Percentiles rank a stretch among this genome's conserved stretches.
These are phyloP conservation scores for Trypanosoma caninum DNA, from an alignment of 208 protist species.

Conservation along the genomic window DNA sequence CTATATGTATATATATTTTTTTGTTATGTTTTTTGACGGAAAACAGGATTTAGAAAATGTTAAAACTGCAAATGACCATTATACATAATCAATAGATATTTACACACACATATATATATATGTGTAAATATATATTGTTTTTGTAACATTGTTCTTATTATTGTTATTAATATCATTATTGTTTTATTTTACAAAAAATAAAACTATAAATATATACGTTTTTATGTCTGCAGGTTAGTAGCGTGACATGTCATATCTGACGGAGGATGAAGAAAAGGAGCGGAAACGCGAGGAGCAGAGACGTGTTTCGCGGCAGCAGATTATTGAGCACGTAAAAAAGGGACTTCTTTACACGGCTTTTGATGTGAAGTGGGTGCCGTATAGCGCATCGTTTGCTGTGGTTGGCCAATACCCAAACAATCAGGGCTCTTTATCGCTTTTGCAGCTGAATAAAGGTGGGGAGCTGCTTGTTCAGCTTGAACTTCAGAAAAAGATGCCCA, in stretches of 20 bases:
- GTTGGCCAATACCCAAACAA: constrained; percentile 90
- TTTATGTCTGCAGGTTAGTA: neutral
- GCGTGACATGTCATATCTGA: constrained; percentile 24
- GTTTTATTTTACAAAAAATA: constrained; percentile 10
- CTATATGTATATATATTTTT: too few relatives aligned
- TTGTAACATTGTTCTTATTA: too few relatives aligned
- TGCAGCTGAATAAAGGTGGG: constrained; percentile 75
- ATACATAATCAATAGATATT: too few relatives aligned
- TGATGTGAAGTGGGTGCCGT: constrained; percentile 90
- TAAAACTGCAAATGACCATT: too few relatives aligned
- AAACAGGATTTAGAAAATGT: too few relatives aligned
- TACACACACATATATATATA: too few relatives aligned
- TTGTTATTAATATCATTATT: neutral
- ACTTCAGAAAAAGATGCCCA: constrained; percentile 41
- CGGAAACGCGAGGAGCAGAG: constrained; percentile 24
- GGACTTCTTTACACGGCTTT: constrained; percentile 89
- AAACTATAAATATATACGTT: constrained; percentile 15
- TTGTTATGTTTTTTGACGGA: too few relatives aligned
- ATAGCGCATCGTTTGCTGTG: constrained; percentile 66
- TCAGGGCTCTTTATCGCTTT: constrained; percentile 72
- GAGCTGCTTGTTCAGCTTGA: constrained; percentile 61
- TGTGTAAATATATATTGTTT: too few relatives aligned
- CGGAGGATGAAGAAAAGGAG: constrained; percentile 28
- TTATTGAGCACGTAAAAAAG: constrained; percentile 91
- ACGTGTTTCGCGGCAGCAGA: constrained; percentile 81